Conservation (phyloP, 2,329 filamentous ascomycete species). For the Diaporthe capsici region DNA sequence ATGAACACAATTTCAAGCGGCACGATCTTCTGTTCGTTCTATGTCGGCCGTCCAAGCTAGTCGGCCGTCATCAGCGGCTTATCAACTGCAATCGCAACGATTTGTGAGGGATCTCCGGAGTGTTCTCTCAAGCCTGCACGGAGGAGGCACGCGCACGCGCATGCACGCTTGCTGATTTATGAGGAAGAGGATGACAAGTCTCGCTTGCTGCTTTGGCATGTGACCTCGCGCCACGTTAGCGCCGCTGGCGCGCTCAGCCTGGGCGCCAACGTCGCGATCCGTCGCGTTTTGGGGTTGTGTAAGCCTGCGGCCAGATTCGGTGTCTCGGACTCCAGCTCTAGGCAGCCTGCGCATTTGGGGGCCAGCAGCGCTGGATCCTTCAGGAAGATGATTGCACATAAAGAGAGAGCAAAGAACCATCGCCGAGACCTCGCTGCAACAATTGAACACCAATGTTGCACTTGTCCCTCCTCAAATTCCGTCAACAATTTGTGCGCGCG, state of each 20-base stretch:
- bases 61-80: neutral
- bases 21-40: neutral
- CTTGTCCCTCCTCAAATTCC: neutral
- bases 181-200: neutral
- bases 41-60: neutral
- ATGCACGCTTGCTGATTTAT: neutral
- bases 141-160: neutral
- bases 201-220: neutral
- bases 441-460: neutral
- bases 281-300: slow-evolving; percentile 6
- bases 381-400: neutral
- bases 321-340: slow-evolving; percentile 18
- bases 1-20: neutral
- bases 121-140: neutral
- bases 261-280: neutral
- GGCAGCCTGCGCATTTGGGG: neutral
- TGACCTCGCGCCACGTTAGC: slow-evolving; percentile 4
- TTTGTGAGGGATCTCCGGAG: neutral
- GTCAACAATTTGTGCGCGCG: neutral
- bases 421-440: neutral
- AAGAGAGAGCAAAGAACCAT: neutral
- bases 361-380: neutral
- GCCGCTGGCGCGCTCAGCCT: neutral
- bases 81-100: no score
- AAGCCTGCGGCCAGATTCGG: slow-evolving; percentile 21